These are phyloP conservation scores for Zizania latifolia DNA, from an alignment of 176 grass and related monocot species.

Conservation along the genomic window DNA sequence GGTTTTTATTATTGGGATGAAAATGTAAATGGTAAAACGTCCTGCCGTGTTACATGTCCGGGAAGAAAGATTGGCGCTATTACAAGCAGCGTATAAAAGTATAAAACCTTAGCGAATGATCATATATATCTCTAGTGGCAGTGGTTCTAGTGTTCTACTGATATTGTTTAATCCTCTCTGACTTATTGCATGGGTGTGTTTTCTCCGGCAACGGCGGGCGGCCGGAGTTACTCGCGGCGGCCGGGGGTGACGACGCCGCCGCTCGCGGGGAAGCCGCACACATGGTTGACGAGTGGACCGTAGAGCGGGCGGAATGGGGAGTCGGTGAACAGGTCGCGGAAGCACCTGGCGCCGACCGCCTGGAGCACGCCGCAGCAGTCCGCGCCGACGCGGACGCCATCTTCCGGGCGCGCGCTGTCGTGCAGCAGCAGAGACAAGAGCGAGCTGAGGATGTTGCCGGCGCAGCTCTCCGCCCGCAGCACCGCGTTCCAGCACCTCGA, in stretches of 20 bases:
- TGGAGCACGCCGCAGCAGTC: constrained; percentile 20
- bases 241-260: neutral
- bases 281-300: neutral
- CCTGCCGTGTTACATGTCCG: neutral
- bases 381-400: neutral
- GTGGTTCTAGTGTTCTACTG: neutral
- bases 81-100: neutral
- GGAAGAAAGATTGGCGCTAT: neutral
- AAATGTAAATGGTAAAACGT: neutral
- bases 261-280: neutral
- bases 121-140: neutral
- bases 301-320: constrained; percentile 15
- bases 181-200: neutral
- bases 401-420: neutral
- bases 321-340: neutral
- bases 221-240: neutral
- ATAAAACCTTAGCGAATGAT: neutral
- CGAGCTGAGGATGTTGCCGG: constrained; percentile 11
- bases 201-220: neutral
- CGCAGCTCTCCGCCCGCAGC: neutral
- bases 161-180: neutral
- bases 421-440: neutral
- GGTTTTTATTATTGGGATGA: neutral
- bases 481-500: constrained; percentile 8
- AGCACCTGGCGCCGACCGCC: neutral